Conservation (phyloP, 106 monocot species). For the Dioscorea alata region DNA sequence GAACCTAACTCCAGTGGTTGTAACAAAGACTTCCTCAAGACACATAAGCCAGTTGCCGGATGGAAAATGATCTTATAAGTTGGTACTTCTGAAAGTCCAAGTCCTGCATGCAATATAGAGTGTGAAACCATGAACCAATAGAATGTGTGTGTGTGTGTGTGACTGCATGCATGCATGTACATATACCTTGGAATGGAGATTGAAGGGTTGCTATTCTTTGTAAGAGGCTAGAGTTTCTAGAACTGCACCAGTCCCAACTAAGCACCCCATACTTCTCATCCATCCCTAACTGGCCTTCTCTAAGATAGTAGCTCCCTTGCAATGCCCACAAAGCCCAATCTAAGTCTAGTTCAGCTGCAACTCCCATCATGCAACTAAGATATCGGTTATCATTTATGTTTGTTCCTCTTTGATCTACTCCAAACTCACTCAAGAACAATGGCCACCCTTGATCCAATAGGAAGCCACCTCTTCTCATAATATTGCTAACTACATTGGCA, state of each 20-base stretch:
- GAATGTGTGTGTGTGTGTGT: too few species aligned
- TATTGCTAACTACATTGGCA: conserved; percentile 16
- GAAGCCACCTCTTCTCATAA: conserved; percentile 37
- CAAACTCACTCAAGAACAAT: conserved; percentile 41
- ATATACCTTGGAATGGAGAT: conserved; percentile 21
- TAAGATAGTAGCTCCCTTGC: conserved; percentile 45
- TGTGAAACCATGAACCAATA: too few species aligned
- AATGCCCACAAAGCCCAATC: conserved; percentile 40
- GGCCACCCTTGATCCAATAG: conserved; percentile 51
- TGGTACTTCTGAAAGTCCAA: conserved; percentile 7
- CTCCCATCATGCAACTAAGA: conserved; percentile 17
- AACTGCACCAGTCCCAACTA: conserved; percentile 10
- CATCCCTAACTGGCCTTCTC: conserved; percentile 14
- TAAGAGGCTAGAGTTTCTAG: conserved; percentile 11
- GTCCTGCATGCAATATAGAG: conserved; percentile 9
- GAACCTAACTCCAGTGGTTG: conserved; percentile 26
- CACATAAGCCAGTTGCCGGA: conserved; percentile 48
- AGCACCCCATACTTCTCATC: conserved; percentile 34
- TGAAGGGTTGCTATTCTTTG: conserved; percentile 22
- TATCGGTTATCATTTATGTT: conserved; percentile 18
- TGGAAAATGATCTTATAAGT: conserved; percentile 51
- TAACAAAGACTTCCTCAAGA: conserved; percentile 8
- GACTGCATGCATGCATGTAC: too few species aligned
- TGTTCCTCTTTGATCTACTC: conserved; percentile 20
- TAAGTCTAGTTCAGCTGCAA: conserved; percentile 25